Conservation (phyloP, 148 eudicot species). For the Heliamphora exappendiculata region DNA sequence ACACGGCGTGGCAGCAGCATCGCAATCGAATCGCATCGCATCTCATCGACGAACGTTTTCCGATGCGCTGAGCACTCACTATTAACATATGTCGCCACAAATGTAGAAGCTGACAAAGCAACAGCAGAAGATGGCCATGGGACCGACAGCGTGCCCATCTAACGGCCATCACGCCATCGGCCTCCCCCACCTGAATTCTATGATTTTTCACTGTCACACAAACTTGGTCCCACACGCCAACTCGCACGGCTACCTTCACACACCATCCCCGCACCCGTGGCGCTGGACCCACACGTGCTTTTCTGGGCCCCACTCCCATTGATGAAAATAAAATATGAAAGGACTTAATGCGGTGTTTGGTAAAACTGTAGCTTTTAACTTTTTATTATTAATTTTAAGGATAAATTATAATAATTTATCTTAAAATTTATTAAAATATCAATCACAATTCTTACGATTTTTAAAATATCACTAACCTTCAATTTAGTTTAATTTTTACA, state of each 20-base stretch:
- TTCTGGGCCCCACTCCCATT: neutral
- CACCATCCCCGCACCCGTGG: neutral
- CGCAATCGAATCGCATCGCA: no score
- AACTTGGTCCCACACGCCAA: neutral
- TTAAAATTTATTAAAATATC: no score
- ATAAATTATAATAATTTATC: no score
- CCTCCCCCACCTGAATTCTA: neutral
- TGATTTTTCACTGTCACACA: neutral
- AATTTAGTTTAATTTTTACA: no score
- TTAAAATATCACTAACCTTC: no score
- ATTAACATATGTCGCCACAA: neutral
- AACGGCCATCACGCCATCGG: conserved; percentile 4
- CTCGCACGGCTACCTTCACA: neutral
- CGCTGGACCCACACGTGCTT: neutral
- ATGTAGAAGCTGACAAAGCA: neutral
- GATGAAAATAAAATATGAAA: neutral
- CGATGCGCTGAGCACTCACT: no score
- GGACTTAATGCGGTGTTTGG: neutral
- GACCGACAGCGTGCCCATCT: neutral
- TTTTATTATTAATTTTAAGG: no score
- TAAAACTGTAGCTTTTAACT: no score
- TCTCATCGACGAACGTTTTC: no score
- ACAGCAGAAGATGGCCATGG: neutral
- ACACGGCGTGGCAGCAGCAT: no score
- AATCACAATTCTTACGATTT: no score